Evolutionary conservation across 1,139 yeast genomes (phyloP), one percentile per base, ranked within the genome.

Genomic region (Debaryomyces sp.): DNA sequence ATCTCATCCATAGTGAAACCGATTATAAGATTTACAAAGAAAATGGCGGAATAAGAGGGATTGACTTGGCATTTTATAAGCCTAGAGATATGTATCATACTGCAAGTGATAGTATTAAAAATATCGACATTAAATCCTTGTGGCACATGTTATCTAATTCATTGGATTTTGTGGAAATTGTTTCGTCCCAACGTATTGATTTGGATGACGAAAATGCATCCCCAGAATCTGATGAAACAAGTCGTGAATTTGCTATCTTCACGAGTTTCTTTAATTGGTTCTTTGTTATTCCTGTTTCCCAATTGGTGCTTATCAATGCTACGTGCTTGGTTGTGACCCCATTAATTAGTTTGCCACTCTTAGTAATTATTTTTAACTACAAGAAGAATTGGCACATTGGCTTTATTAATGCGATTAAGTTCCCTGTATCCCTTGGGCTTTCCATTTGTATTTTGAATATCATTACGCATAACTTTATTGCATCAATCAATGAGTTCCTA

Each of bases 21-120:
- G 97, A 92, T 62, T 92, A 87, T 66, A 81, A 82, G 54, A 82
- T 89, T 5, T 91, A 90, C 62, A 71, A 74, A 45, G 77, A 78
- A 45, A 68, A 78, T 40, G 96, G 96, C 0, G 65, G 65, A 0
- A 64, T 89, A 44, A 78, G 96, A 55, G 98, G 97, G 8, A 77
- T 92, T 59, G 97, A 92, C 65, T 81, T 76, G 51, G 80, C 80
- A 1, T 76, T 76, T 58, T 75, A 66, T 55, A 67, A 64, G 50
- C 96, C 97, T 22, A 78, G 98, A 60, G 84, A 89, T 47, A 69
- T 88, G 44, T 92, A 92, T 59, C 97, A 92, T 61, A 91, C 97
- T 1, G 70, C 74, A 12, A 75, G 82, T 43, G 98, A 92, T 63
- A 81, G 82, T 46, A 86, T 89, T 43, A 74, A 77, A 46, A 83